Conservation (phyloP, 495 filamentous ascomycete genomes). For the Evansstolkia leycettana region DNA sequence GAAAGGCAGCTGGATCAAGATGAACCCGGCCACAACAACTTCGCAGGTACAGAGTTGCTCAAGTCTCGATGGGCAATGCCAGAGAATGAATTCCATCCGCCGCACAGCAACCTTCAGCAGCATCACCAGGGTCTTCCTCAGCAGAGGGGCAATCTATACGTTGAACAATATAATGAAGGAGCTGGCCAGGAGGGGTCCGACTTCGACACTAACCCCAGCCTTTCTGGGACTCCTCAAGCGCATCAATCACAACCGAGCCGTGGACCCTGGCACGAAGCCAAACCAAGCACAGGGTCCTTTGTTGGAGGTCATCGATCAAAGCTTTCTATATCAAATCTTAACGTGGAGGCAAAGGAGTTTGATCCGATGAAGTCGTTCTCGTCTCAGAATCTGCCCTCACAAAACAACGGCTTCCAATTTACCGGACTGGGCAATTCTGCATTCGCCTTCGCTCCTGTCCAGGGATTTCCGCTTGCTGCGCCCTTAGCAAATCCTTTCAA, state of each 20-base stretch:
- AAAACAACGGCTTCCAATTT: conserved; percentile 43
- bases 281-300: conserved; percentile 27
- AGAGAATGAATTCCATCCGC: conserved; percentile 9
- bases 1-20: conserved; percentile 60
- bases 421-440: conserved; percentile 15
- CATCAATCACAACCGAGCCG: conserved; percentile 20
- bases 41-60: conserved; percentile 22
- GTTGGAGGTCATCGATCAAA: conserved; percentile 42
- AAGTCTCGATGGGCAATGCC: conserved; percentile 28
- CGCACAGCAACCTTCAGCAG: conserved; percentile 1
- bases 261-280: conserved; percentile 27
- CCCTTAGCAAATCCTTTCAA: conserved; percentile 37
- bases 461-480: conserved; percentile 18
- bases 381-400: conserved; percentile 45
- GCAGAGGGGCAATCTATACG: conserved; percentile 25
- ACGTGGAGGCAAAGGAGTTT: conserved; percentile 81
- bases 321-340: conserved; percentile 63
- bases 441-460: conserved; percentile 15
- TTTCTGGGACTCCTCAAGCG: conserved; percentile 48
- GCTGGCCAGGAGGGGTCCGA: conserved; percentile 49
- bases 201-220: conserved; percentile 65
- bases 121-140: conserved; percentile 17
- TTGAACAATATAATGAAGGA: conserved; percentile 21
- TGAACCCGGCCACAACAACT: conserved; percentile 20
- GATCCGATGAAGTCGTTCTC: conserved; percentile 55